Evolutionary conservation across 441 rosid species (phyloP).

Genomic region (Erodium texanum): DNA sequence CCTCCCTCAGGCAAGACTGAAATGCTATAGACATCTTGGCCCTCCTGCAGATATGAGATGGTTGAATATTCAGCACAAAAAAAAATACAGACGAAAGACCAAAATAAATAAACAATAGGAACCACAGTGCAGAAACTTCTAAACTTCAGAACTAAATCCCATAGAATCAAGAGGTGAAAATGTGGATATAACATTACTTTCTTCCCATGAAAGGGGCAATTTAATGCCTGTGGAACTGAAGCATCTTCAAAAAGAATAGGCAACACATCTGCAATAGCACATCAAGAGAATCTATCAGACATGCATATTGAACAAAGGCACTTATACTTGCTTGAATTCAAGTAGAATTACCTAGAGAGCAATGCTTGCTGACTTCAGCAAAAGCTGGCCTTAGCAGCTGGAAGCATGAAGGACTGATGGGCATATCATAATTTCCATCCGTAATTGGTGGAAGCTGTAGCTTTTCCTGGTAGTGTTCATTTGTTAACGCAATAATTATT

Average conservation of each 20-base stretch:
- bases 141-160: conserved; percentile 5
- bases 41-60: conserved; percentile 33
- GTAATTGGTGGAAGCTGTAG: conserved; percentile 24
- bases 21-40: conserved; percentile 53
- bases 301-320: neutral
- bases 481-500: neutral
- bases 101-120: neutral
- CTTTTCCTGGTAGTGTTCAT: conserved; percentile 29
- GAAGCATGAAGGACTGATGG: conserved; percentile 37
- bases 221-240: conserved; percentile 35
- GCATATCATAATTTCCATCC: conserved; percentile 32
- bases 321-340: neutral
- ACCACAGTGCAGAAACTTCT: neutral
- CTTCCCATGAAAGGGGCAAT: conserved; percentile 30
- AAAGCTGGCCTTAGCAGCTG: conserved; percentile 37
- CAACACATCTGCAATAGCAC: conserved; percentile 40
- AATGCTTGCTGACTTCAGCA: conserved; percentile 30
- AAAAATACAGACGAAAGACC: neutral
- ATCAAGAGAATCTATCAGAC: conserved; percentile 14
- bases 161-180: neutral
- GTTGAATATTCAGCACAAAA: neutral
- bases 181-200: conserved; percentile 29
- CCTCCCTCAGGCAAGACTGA: conserved; percentile 62
- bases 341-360: conserved; percentile 36
- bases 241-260: conserved; percentile 45